phyloP scores from a whole-genome alignment of 305 asterid genomes.

The Ajuga reptans region DNA sequence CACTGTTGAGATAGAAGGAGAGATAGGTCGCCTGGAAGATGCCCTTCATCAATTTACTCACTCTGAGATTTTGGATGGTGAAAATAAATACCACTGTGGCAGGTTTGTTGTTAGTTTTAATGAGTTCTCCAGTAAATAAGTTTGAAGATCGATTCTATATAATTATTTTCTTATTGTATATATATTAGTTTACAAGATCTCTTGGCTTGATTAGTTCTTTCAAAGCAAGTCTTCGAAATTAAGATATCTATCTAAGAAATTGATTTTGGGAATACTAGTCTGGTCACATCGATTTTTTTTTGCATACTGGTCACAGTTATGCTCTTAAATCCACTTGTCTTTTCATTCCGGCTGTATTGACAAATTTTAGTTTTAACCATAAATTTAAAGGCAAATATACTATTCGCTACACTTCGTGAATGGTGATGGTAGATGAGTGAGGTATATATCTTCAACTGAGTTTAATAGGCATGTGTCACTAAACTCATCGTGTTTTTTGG shows the following conservation, averaged over 20 bases:
- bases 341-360: not conserved
- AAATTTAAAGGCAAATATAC: not conserved
- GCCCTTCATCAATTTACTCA: conserved; percentile 61
- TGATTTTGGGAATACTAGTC: not conserved
- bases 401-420: not conserved
- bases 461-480: conserved; percentile 1
- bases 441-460: conserved; percentile 5
- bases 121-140: not conserved
- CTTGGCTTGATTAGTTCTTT: not conserved
- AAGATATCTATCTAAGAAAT: not conserved
- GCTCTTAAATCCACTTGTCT: not conserved
- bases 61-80: conserved; percentile 76
- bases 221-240: not conserved
- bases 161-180: not conserved
- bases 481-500: not conserved
- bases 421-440: conserved; percentile 1
- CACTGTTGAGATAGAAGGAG: conserved; percentile 75
- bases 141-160: not conserved
- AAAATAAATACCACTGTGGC: conserved; percentile 72
- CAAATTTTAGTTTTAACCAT: not conserved
- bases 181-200: not conserved
- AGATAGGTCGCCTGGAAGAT: conserved; percentile 63
- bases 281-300: not conserved
- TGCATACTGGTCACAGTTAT: not conserved
- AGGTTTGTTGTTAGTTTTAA: conserved; percentile 37